Evolutionary conservation across 768 basidiomycete genomes (phyloP).

Genomic region (Serendipita indica): DNA sequence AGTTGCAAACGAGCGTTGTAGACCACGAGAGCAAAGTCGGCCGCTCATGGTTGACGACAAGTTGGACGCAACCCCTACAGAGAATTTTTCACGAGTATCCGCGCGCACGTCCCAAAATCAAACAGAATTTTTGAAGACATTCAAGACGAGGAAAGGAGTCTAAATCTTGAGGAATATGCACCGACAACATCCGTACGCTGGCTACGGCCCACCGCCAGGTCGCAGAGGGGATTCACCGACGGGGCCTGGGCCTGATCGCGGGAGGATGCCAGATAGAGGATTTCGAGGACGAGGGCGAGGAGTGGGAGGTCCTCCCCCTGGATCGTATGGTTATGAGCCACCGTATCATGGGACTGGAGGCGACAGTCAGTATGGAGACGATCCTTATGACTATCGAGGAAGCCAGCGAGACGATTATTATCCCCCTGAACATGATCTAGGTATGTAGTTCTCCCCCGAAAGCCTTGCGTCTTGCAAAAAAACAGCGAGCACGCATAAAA

Average conservation of each 20-base stretch:
- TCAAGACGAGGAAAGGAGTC: constrained; percentile 6
- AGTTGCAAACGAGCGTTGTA: neutral
- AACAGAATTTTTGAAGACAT: constrained; percentile 8
- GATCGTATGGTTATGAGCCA: constrained; percentile 50
- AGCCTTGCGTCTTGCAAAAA: constrained; percentile 21
- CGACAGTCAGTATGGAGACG: constrained; percentile 9
- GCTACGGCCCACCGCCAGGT: constrained; percentile 26
- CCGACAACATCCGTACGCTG: constrained; percentile 78
- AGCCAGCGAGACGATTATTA: constrained; percentile 34
- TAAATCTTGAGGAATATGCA: constrained; percentile 42
- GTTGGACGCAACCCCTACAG: neutral
- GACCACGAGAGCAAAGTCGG: neutral
- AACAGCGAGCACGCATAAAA: constrained; percentile 12
- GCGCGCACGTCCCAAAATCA: constrained; percentile 7
- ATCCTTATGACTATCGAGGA: constrained; percentile 8
- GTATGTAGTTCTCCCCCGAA: constrained; percentile 39
- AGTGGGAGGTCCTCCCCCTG: constrained; percentile 38
- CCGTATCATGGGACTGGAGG: constrained; percentile 26
- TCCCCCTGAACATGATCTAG: constrained; percentile 49
- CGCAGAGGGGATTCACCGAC: constrained; percentile 47
- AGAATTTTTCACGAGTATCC: neutral
- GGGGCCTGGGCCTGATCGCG: constrained; percentile 60
- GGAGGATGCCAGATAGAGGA: constrained; percentile 18
- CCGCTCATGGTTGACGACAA: neutral
- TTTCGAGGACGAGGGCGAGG: constrained; percentile 34